phyloP scores from a whole-genome alignment of 768 basidiomycete species.

The Cystofilobasidium bisporidii region DNA sequence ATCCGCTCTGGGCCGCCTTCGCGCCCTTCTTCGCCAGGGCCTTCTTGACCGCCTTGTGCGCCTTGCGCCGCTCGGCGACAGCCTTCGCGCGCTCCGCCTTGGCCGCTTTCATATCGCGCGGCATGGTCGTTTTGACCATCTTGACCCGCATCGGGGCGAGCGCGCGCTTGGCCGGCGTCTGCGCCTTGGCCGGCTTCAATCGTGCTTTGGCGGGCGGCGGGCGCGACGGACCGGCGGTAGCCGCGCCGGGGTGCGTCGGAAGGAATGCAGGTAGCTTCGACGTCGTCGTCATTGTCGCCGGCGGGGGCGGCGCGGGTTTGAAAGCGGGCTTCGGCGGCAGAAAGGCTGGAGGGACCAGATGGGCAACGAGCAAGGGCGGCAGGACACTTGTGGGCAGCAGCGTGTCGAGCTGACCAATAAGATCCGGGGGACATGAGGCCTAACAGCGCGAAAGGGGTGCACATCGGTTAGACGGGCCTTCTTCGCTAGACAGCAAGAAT shows the following conservation, averaged over 20 bases:
- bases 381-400: neutral
- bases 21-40: neutral
- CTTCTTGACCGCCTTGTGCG: conserved; percentile 7
- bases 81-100: conserved; percentile 3
- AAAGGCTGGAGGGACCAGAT: neutral
- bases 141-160: conserved; percentile 17
- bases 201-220: neutral
- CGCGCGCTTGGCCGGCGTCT: neutral
- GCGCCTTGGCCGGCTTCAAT: neutral
- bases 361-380: neutral
- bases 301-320: neutral
- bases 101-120: conserved; percentile 3
- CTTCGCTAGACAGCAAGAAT: neutral
- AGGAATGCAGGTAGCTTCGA: neutral
- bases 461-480: too few species aligned
- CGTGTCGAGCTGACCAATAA: neutral
- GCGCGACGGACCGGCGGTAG: neutral
- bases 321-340: neutral
- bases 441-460: too few species aligned
- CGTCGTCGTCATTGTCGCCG: neutral
- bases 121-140: conserved; percentile 18
- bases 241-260: neutral
- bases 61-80: conserved; percentile 17
- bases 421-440: neutral
- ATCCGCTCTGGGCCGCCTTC: neutral